A percentile compares a stretch with the other conserved stretches of the same genome.
Conservation (phyloP, 2,329 filamentous ascomycete genomes). For the Trichophaea hybrida region DNA sequence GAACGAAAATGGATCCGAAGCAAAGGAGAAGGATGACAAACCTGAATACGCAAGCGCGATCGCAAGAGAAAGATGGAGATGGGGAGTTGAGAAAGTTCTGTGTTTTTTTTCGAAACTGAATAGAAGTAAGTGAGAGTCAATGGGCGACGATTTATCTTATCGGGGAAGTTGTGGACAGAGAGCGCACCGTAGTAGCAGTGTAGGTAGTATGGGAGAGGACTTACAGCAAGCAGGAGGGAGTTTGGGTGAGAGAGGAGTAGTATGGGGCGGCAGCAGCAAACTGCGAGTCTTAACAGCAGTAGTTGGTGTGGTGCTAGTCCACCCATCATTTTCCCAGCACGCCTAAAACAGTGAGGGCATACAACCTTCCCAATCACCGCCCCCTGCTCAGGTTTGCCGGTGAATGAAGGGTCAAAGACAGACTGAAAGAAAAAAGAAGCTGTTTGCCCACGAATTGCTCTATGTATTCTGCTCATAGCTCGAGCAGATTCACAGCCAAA, state of each 20-base stretch:
- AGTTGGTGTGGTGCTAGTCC: background rate
- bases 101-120: conserved; percentile 17
- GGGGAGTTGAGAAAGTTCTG: conserved; percentile 16
- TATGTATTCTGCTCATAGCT: background rate
- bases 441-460: background rate
- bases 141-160: conserved; percentile 20
- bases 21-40: conserved; percentile 16
- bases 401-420: background rate
- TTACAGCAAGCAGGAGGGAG: conserved; percentile 14
- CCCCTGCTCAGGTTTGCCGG: background rate
- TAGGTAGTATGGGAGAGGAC: background rate
- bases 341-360: background rate
- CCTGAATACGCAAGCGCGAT: conserved; percentile 12
- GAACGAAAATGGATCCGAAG: conserved; percentile 17
- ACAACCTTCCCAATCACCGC: background rate
- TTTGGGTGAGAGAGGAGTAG: conserved; percentile 7
- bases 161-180: conserved; percentile 4
- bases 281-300: background rate
- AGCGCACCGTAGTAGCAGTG: background rate
- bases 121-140: conserved; percentile 11
- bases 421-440: background rate
- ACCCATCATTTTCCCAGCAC: conserved; percentile 2
- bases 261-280: conserved; percentile 10
- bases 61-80: conserved; percentile 9
- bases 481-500: background rate